Evolutionary conservation across 2,329 filamentous ascomycete genomes (phyloP).

Genomic region (Talaromyces marneffei): DNA sequence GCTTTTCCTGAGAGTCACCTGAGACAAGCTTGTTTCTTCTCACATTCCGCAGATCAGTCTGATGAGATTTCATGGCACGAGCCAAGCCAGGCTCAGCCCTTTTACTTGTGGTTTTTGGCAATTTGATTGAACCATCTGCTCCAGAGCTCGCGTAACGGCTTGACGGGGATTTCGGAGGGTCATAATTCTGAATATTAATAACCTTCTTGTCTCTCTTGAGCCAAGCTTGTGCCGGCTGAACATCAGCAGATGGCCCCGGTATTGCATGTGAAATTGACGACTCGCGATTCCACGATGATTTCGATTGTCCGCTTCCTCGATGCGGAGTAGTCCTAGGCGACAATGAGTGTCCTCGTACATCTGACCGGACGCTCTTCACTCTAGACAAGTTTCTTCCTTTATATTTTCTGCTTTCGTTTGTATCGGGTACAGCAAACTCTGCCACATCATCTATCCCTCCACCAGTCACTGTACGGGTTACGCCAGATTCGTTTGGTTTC

Average conservation of each 20-base stretch:
- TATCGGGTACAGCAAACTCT: constrained; percentile 23
- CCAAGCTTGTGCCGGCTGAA: neutral
- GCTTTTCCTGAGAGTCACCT: neutral
- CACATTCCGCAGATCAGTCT: constrained; percentile 8
- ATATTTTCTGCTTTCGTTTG: constrained; percentile 18
- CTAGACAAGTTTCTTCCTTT: neutral
- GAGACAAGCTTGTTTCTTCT: constrained; percentile 6
- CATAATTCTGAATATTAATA: constrained; percentile 23
- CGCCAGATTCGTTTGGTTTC: constrained; percentile 7
- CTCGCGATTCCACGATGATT: neutral
- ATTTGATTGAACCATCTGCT: neutral
- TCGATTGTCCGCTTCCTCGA: neutral
- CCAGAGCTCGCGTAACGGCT: constrained; percentile 1
- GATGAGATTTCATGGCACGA: neutral
- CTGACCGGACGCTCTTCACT: neutral
- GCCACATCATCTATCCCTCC: neutral
- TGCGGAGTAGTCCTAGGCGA: neutral
- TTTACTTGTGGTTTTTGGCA: neutral
- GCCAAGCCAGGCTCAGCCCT: neutral
- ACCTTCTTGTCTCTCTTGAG: constrained; percentile 9
- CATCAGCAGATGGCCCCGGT: constrained; percentile 7
- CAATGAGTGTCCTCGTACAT: neutral
- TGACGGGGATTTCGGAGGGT: constrained; percentile 35
- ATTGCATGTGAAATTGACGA: neutral
- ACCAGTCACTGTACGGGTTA: neutral